Percentiles rank a stretch among this genome's conserved stretches.
Evolutionary conservation across 2,329 filamentous ascomycete genomes (phyloP).

Genomic region (Exophiala lecanii-corni): DNA sequence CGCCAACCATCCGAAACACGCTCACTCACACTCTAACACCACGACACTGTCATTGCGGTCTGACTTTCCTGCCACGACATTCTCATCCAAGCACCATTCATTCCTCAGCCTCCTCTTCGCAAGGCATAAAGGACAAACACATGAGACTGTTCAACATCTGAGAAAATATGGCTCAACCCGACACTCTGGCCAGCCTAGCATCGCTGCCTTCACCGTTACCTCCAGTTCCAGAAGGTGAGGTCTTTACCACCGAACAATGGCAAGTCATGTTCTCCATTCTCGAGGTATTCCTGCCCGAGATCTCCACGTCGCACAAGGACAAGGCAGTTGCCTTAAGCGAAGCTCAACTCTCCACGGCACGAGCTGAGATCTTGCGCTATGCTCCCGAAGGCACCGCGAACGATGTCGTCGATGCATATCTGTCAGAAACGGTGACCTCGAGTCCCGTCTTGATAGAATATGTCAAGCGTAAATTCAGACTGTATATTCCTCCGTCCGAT

Average conservation of each 20-base stretch:
- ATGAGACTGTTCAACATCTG: too few species aligned
- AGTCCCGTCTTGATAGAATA: conserved; percentile 48
- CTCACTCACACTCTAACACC: too few species aligned
- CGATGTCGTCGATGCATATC: conserved; percentile 40
- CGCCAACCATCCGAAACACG: too few species aligned
- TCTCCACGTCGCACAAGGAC: conserved; percentile 33
- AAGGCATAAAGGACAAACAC: too few species aligned
- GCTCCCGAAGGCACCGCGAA: conserved; percentile 33
- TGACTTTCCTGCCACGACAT: too few species aligned
- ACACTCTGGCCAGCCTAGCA: conserved; percentile 15
- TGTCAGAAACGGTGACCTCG: conserved; percentile 45
- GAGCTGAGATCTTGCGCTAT: conserved; percentile 27
- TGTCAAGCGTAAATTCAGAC: conserved; percentile 45
- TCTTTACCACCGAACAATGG: conserved; percentile 56
- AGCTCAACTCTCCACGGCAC: conserved; percentile 3
- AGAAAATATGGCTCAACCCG: too few species aligned
- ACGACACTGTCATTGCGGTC: too few species aligned
- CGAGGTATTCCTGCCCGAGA: conserved; percentile 54
- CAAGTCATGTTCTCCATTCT: conserved; percentile 53
- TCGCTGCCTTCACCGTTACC: conserved; percentile 44
- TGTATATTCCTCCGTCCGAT: conserved; percentile 46
- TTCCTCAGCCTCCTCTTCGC: too few species aligned
- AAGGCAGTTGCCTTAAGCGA: conserved; percentile 4
- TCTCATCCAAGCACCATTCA: too few species aligned
- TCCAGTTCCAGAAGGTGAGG: conserved; percentile 42